A percentile compares a stretch with the other conserved stretches of the same genome.
phyloP scores from a whole-genome alignment of 345 rosid species.

The Lepidium sativum region DNA sequence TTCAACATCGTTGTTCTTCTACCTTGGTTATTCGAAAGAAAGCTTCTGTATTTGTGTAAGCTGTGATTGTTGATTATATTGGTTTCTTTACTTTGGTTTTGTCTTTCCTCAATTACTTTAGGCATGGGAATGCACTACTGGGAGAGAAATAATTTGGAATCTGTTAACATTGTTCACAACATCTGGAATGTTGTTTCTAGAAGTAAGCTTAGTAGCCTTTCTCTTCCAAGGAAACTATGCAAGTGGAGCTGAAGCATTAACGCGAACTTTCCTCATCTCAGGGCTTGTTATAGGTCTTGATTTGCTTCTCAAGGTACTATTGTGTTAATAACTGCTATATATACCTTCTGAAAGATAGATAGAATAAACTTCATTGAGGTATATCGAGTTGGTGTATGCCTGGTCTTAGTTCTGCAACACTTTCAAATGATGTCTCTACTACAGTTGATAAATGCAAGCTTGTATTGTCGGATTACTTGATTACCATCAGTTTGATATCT shows the following conservation, averaged over 20 bases:
- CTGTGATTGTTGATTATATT: not conserved
- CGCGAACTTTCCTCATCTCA: constrained; percentile 73
- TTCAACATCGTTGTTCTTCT: not conserved
- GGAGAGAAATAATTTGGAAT: constrained; percentile 82
- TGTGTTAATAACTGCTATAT: not conserved
- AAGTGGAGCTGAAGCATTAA: constrained; percentile 75
- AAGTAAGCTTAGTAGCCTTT: constrained; percentile 94
- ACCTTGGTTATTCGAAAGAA: not conserved
- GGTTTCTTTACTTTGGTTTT: not conserved
- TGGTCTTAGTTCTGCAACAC: not conserved
- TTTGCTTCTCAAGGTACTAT: constrained; percentile 74
- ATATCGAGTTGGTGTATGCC: not conserved
- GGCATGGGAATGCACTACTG: constrained; percentile 89
- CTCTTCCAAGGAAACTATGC: constrained; percentile 85
- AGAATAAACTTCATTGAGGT: not conserved
- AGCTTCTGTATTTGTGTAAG: not conserved
- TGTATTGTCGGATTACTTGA: not conserved
- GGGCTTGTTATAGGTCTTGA: constrained; percentile 80
- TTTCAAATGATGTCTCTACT: not conserved
- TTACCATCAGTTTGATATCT: not conserved
- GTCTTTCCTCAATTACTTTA: constrained; percentile 13
- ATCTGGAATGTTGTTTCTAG: constrained; percentile 87
- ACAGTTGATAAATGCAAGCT: not conserved
- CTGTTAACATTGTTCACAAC: constrained; percentile 67
- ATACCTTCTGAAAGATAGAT: not conserved